Percentiles rank a stretch among this genome's conserved stretches.
phyloP scores from a whole-genome alignment of 768 basidiomycete genomes.

The Kwoniella dendrophila region DNA sequence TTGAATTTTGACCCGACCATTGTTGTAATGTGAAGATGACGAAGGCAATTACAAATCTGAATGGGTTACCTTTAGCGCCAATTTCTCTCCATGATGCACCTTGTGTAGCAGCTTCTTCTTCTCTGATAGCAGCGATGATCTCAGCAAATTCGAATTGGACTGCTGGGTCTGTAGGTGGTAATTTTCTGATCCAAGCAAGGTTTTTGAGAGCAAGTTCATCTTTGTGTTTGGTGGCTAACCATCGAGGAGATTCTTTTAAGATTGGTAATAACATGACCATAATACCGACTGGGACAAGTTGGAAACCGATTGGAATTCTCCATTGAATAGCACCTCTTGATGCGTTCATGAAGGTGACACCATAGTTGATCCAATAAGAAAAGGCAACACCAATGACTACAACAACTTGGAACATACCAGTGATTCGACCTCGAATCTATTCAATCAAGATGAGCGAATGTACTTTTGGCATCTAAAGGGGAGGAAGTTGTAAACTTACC shows the following conservation, averaged over 20 bases:
- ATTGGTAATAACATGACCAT: constrained; percentile 50
- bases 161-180: constrained; percentile 49
- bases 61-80: constrained; percentile 76
- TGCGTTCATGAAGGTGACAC: constrained; percentile 32
- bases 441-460: constrained; percentile 47
- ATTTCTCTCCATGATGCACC: constrained; percentile 75
- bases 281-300: constrained; percentile 56
- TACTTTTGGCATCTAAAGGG: too few relatives aligned
- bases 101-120: constrained; percentile 69
- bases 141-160: constrained; percentile 61
- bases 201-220: constrained; percentile 61
- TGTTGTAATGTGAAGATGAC: constrained; percentile 71
- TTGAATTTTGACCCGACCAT: constrained; percentile 70
- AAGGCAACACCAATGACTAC: constrained; percentile 83
- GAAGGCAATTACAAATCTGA: constrained; percentile 78
- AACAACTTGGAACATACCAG: constrained; percentile 84
- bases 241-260: constrained; percentile 55
- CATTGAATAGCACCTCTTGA: constrained; percentile 28
- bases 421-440: constrained; percentile 60
- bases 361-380: constrained; percentile 58
- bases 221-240: constrained; percentile 55
- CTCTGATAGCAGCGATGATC: constrained; percentile 75
- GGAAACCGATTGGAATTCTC: constrained; percentile 49
- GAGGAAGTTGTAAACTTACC: constrained; percentile 81
- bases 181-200: constrained; percentile 56